Conservation (phyloP, 1,139 yeast genomes). For the Taphrina flavorubra region DNA sequence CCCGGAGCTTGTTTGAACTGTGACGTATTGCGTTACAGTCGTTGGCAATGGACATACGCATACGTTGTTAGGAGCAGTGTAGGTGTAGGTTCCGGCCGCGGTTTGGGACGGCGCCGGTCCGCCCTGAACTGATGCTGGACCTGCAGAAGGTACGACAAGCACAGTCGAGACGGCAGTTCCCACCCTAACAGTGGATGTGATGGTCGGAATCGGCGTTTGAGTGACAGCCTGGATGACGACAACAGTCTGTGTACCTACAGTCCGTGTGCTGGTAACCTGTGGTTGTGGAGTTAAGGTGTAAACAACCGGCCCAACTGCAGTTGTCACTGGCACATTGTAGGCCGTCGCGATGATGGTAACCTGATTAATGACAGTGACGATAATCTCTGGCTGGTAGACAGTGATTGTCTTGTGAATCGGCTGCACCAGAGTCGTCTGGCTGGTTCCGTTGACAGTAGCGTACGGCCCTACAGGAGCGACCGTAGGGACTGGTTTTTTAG, state of each 20-base stretch:
- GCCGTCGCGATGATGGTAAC: constrained; percentile 3
- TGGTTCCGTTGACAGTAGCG: background rate
- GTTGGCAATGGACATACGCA: constrained; percentile 18
- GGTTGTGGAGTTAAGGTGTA: constrained; percentile 1
- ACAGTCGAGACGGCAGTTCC: constrained; percentile 13
- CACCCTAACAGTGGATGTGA: constrained; percentile 4
- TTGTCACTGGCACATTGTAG: constrained; percentile 16
- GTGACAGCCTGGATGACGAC: background rate
- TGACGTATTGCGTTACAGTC: constrained; percentile 24
- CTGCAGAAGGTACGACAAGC: constrained; percentile 13
- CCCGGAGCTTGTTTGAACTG: background rate
- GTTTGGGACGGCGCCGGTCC: constrained; percentile 6
- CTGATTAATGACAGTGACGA: constrained; percentile 5
- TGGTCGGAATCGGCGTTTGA: constrained; percentile 9
- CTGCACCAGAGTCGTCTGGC: background rate
- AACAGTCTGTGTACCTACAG: constrained; percentile 1
- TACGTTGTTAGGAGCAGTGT: constrained; percentile 6
- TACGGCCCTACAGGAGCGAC: background rate
- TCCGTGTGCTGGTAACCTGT: constrained; percentile 10
- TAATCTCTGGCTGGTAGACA: constrained; percentile 16
- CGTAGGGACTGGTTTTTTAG: background rate
- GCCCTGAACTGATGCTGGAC: constrained; percentile 7
- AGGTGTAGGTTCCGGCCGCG: constrained; percentile 12
- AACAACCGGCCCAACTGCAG: background rate
- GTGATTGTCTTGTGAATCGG: background rate